Base-by-base conservation (phyloP, 306 rosid genomes). In the Dicorynia guianensis region DNA sequence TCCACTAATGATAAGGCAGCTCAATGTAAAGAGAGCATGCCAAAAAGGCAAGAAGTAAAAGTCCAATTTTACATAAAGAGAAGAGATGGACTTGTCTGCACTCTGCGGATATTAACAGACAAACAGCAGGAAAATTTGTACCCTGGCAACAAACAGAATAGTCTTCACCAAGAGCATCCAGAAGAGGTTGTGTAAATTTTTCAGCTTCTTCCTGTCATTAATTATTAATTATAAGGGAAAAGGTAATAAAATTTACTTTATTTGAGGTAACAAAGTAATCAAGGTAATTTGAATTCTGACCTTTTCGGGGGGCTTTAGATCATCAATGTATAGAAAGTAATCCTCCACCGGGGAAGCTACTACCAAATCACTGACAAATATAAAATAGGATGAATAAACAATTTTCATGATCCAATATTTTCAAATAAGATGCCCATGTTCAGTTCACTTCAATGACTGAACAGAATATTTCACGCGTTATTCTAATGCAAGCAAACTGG, bases 331-430 rank as follows among this genome's bases (percentile, higher is more conserved):
- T 54, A 92, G 82, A 83, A 95, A 92, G 85, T 95, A 95, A 82
- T 95, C 97, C 87, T 95, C 98, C 76, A 95, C 90, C 0, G 96
- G 98, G 78, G 97, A 92, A 70, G 89, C 97, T 74, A 90, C 98
- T 49, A 95, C 96, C 92, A 95, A 84, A 90, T 92, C 98, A 69
- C 98, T 95, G 90, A 57, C 58, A 86, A 57, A 62, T n/a, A 78
- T 63, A 74, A 79, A 65, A 10, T 40, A 17, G 15, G 54, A 65
- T 80, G 66, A 61, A 33, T 66, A 72, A 49, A 67, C 63, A 66
- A 30, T 19, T 63, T 17, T 14, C 58, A 47, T 8, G 50, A 72
- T 67, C 11, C 34, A 71, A 74, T 52, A 25, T 20, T 63, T 63
- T 64, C 44, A 25, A 36, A 3, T 74, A 48, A 38, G 69, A 68